Percentiles rank a stretch among this genome's conserved stretches.
Conservation (phyloP, 2,329 filamentous ascomycete genomes). For the Fusarium udum region DNA sequence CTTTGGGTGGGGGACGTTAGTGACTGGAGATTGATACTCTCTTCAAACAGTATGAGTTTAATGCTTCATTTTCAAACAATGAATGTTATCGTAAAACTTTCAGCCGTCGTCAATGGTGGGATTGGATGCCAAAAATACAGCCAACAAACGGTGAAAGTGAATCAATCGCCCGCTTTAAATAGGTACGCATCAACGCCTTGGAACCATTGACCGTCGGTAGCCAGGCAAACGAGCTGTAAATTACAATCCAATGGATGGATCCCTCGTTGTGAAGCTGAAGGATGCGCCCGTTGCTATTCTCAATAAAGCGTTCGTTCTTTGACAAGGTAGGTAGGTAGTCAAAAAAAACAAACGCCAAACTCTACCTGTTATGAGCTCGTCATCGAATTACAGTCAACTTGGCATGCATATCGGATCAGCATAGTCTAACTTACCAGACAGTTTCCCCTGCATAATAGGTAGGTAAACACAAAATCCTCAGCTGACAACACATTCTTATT, state of each 20-base stretch:
- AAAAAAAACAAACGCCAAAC: not conserved
- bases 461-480: not conserved
- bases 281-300: not conserved
- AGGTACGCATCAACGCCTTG: not conserved
- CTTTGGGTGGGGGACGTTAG: no score
- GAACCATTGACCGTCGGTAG: not conserved
- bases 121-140: not conserved
- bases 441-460: not conserved
- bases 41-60: not conserved
- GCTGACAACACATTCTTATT: not conserved
- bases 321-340: not conserved
- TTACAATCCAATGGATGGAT: not conserved
- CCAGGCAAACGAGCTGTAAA: not conserved
- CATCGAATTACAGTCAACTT: constrained; percentile 25
- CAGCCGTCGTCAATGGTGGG: not conserved
- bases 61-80: not conserved
- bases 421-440: not conserved
- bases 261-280: not conserved
- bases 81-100: not conserved
- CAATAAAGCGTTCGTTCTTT: not conserved
- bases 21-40: not conserved
- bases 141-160: not conserved
- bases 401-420: not conserved
- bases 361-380: constrained; percentile 26
- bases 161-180: not conserved